Percentiles rank a stretch among this genome's conserved stretches.
Evolutionary conservation across 2,329 filamentous ascomycete genomes (phyloP).

Genomic region (Fusarium domesticum): DNA sequence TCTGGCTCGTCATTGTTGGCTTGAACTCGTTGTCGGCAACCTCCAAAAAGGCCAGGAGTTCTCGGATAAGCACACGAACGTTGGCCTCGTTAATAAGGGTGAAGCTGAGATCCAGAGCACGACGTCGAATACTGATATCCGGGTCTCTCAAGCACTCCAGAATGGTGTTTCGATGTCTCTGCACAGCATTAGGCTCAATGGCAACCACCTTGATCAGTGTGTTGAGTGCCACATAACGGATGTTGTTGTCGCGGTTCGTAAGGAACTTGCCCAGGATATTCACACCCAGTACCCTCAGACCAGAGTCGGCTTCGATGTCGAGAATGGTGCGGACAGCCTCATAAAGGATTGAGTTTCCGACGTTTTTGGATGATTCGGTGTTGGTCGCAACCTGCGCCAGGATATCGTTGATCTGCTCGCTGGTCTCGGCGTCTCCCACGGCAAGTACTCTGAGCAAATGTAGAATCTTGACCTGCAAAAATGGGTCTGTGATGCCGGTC

Average conservation of each 20-base stretch:
- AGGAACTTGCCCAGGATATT: conserved; percentile 98
- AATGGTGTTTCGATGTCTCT: conserved; percentile 95
- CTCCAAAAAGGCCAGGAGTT: conserved; percentile 91
- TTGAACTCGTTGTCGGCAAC: conserved; percentile 99
- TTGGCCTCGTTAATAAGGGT: conserved; percentile 97
- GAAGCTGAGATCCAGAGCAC: conserved; percentile 96
- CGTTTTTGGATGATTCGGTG: conserved; percentile 96
- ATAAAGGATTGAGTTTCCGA: conserved; percentile 96
- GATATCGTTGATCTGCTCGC: conserved; percentile 98
- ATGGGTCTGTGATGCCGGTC: conserved; percentile 95
- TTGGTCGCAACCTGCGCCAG: conserved; percentile 96
- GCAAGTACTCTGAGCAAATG: conserved; percentile 81
- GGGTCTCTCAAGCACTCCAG: conserved; percentile 93
- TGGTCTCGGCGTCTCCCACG: conserved; percentile 80
- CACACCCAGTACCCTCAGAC: conserved; percentile 87
- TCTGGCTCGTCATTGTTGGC: conserved; percentile 96
- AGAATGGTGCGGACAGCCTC: conserved; percentile 96
- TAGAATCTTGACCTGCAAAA: conserved; percentile 94
- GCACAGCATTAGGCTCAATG: conserved; percentile 95
- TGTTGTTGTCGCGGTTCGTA: conserved; percentile 98
- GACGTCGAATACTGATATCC: conserved; percentile 93
- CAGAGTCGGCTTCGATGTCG: conserved; percentile 96
- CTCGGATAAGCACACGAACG: conserved; percentile 87
- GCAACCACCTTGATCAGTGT: conserved; percentile 97
- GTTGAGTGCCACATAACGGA: conserved; percentile 95